phyloP scores from a whole-genome alignment of 495 filamentous ascomycete species.

The Penicillium ochrochloron region DNA sequence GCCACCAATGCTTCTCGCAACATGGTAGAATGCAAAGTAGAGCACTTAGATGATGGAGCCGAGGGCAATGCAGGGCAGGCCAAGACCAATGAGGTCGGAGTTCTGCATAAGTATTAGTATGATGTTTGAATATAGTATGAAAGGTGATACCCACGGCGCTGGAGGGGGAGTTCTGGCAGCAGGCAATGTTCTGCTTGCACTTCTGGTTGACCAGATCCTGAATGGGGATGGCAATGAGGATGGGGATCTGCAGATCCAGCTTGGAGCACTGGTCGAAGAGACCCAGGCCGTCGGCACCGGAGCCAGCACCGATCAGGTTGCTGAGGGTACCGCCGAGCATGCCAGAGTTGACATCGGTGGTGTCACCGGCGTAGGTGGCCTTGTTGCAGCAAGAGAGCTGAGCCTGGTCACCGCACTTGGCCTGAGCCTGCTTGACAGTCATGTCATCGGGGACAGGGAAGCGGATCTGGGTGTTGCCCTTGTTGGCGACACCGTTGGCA shows the following conservation, averaged over 20 bases:
- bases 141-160: constrained; percentile 38
- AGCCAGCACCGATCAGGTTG: constrained; percentile 40
- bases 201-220: constrained; percentile 52
- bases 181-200: constrained; percentile 60
- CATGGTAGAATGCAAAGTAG: constrained; percentile 20
- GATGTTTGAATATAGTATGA: not conserved
- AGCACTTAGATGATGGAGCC: constrained; percentile 53
- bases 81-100: constrained; percentile 48
- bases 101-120: constrained; percentile 24
- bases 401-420: constrained; percentile 55
- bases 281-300: constrained; percentile 41
- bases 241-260: constrained; percentile 39
- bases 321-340: constrained; percentile 35
- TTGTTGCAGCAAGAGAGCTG: constrained; percentile 56
- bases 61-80: constrained; percentile 56
- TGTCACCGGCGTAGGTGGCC: constrained; percentile 50
- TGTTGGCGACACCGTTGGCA: constrained; percentile 28
- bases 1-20: constrained; percentile 27
- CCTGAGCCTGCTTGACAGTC: constrained; percentile 52
- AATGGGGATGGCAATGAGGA: constrained; percentile 39
- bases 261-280: constrained; percentile 48
- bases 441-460: constrained; percentile 46
- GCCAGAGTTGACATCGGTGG: constrained; percentile 37
- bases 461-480: constrained; percentile 30
- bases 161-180: constrained; percentile 51